Conservation (phyloP, 371 early-diverging fungal species). For the Mortierella sp. region DNA sequence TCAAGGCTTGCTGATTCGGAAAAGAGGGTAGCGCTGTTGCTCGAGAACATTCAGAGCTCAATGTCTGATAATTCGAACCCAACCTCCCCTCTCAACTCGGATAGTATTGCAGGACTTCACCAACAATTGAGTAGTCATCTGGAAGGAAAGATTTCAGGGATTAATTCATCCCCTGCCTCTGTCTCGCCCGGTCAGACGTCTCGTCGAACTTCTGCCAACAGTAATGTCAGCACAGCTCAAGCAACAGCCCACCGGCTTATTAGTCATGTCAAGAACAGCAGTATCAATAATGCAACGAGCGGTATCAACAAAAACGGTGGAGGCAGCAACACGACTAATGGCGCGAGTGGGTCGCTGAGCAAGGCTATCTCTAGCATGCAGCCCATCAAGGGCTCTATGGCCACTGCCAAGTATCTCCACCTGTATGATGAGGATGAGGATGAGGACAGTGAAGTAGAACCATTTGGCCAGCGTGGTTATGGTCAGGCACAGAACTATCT, state of each 20-base stretch:
- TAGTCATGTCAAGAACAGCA: conserved; percentile 10
- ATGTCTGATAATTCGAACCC: conserved; percentile 22
- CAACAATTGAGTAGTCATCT: conserved; percentile 21
- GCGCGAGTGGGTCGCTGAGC: background rate
- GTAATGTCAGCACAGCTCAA: background rate
- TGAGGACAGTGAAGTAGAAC: no score
- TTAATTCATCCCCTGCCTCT: background rate
- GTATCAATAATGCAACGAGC: background rate
- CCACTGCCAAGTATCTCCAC: no score
- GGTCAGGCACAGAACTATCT: no score
- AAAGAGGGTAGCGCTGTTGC: conserved; percentile 41
- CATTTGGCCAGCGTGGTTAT: no score
- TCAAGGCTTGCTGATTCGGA: conserved; percentile 40
- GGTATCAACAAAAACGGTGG: conserved; percentile 9
- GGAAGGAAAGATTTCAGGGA: background rate
- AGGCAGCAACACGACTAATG: conserved; percentile 5
- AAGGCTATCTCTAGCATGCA: no score
- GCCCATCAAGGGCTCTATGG: no score
- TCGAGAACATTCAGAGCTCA: conserved; percentile 44
- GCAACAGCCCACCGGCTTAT: conserved; percentile 15
- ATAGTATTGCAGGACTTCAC: conserved; percentile 32
- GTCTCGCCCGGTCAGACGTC: background rate
- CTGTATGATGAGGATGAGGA: no score
- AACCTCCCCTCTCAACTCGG: conserved; percentile 40
- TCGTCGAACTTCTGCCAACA: background rate